Evolutionary conservation across 2,329 filamentous ascomycete species (phyloP), one percentile per base, ranked within the genome.

Genomic region (Exophiala xenobiotica): DNA sequence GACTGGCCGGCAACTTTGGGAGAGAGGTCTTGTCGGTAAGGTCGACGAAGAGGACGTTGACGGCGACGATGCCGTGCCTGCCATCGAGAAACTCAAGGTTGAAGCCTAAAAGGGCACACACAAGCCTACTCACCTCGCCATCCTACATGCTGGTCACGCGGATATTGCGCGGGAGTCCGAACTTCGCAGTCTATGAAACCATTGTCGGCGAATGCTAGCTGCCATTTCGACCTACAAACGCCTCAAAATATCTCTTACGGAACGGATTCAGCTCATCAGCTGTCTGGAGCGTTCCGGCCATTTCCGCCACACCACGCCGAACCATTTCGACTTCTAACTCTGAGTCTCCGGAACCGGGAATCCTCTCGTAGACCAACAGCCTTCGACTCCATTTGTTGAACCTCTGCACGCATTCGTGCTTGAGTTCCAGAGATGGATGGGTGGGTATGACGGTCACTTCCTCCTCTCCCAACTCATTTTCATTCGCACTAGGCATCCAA

Each of bases 401-500:
- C 0, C 80, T 77, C 67, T 99, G 93, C 5, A 88, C 82, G 65
- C 90, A 96, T 23, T 90, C 80, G 37, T 80, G 83, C 16, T 90
- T 78, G 19, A 92, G 73, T 62, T 87, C 80, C 11, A 99, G 72
- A 51, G 80, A 82, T 0, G 87, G 86, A 66, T 97, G 90, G 16
- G 77, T 52, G 3, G 61, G 61, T 42, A 54, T 59, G 14, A 46
- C 20, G 6, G 56, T 57, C 29, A 35, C 39, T 0, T 82, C 76
- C 18, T 96, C 82, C 65, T 92, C 87, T 51, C 86, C 80, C 41
- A 89, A 80, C 60, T 90, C 81, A 54, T 88, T 85, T 54, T 88
- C 85, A 64, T 89, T 90, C 22, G 90, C 86, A 0, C 90, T 95
- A 0, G 93, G 93, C 88, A 97, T 95, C 93, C 93, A 99, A 75